These are phyloP conservation scores for Carallia brachiata DNA, from an alignment of 345 rosid genomes.

Conservation along the genomic window DNA sequence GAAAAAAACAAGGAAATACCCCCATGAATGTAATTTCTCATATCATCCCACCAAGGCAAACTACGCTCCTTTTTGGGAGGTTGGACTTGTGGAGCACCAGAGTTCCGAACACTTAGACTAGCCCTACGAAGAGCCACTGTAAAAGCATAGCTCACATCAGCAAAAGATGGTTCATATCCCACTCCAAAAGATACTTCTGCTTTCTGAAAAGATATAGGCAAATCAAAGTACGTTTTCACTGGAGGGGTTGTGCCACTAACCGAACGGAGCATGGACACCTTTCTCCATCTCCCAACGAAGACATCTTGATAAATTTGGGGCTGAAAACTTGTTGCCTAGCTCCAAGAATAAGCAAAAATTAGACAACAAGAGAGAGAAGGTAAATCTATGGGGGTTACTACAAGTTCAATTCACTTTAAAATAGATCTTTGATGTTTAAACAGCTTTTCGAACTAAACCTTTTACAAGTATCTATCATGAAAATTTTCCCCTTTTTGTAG, in stretches of 20 bases:
- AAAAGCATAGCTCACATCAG: slow-evolving; percentile 94
- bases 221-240: slow-evolving; percentile 76
- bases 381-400: background rate
- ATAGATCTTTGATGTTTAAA: too few species aligned
- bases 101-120: slow-evolving; percentile 69
- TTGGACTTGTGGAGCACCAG: slow-evolving; percentile 40
- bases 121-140: slow-evolving; percentile 98
- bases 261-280: slow-evolving; percentile 85
- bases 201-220: slow-evolving; percentile 75
- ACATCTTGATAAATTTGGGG: slow-evolving; percentile 89
- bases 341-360: slow-evolving; percentile 31
- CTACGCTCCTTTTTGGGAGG: slow-evolving; percentile 82
- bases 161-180: slow-evolving; percentile 91
- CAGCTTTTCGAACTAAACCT: too few species aligned
- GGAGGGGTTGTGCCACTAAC: slow-evolving; percentile 97
- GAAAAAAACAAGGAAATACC: slow-evolving; percentile 59
- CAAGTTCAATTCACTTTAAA: background rate
- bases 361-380: slow-evolving; percentile 2
- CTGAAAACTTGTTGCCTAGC: slow-evolving; percentile 91
- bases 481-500: too few species aligned
- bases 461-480: too few species aligned
- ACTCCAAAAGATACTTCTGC: slow-evolving; percentile 86
- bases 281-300: slow-evolving; percentile 95
- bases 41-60: slow-evolving; percentile 99
- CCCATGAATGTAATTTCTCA: slow-evolving; percentile 96